Conservation (phyloP, 75 land plant genomes). For the Ceratopteris richardii region DNA sequence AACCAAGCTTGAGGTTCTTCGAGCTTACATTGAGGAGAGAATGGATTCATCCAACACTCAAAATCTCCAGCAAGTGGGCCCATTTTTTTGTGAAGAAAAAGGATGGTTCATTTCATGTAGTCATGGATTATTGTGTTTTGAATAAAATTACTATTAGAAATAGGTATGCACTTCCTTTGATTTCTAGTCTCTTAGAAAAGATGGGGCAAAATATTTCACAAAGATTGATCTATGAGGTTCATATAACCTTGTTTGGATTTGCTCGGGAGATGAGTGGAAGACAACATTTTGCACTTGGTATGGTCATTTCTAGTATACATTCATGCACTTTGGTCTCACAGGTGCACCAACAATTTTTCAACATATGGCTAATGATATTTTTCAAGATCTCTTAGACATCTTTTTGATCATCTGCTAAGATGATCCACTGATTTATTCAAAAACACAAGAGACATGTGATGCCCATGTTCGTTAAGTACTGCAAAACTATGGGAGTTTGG, state of each 20-base stretch:
- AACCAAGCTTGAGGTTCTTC: conserved; percentile 12
- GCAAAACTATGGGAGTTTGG: conserved; percentile 4
- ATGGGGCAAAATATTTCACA: conserved; percentile 8
- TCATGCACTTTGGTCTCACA: conserved; percentile 13
- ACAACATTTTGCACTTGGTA: background rate
- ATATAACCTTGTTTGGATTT: conserved; percentile 1
- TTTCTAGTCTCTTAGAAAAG: conserved; percentile 10
- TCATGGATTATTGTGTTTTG: conserved; percentile 17
- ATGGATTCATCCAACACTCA: conserved; percentile 19
- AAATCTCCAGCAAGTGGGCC: conserved; percentile 19
- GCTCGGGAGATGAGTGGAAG: conserved; percentile 4
- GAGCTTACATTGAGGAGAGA: conserved; percentile 16
- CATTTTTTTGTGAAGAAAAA: conserved; percentile 15
- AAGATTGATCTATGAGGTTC: conserved; percentile 13
- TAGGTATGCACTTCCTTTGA: conserved; percentile 15
- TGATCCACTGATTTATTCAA: conserved; percentile 16
- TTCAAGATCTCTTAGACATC: conserved; percentile 8
- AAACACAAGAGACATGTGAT: conserved; percentile 15
- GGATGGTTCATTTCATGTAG: conserved; percentile 15
- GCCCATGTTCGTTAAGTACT: conserved; percentile 10
- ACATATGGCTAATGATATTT: conserved; percentile 11
- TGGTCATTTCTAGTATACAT: conserved; percentile 2
- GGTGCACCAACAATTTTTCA: conserved; percentile 4
- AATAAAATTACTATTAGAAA: conserved; percentile 16
- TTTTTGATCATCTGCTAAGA: conserved; percentile 20